Percentiles rank a stretch among this genome's conserved stretches.
Evolutionary conservation across 345 rosid species (phyloP).

Genomic region (Melaleuca quinquenervia): DNA sequence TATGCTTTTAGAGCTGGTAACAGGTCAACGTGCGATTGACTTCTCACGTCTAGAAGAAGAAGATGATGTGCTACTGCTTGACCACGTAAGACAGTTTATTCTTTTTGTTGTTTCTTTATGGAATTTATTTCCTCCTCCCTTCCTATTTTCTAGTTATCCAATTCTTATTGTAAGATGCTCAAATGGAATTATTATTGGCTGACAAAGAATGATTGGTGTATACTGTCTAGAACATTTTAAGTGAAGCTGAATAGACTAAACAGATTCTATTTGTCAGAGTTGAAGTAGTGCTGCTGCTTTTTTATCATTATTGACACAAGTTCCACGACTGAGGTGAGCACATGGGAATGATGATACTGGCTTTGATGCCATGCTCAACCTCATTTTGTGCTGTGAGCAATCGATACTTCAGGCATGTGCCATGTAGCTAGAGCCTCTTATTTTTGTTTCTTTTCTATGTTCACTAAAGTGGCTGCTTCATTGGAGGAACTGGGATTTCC

Average conservation of each 20-base stretch:
- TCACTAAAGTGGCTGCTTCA: not conserved
- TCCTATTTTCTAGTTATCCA: not conserved
- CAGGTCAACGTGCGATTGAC: constrained; percentile 98
- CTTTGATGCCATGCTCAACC: not conserved
- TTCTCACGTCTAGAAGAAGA: constrained; percentile 96
- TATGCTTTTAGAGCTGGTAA: constrained; percentile 94
- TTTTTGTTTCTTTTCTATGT: not conserved
- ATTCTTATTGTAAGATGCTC: not conserved
- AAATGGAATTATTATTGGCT: not conserved
- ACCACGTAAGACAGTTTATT: constrained; percentile 49
- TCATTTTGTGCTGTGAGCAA: not conserved
- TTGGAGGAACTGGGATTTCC: not conserved
- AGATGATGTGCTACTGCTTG: constrained; percentile 87
- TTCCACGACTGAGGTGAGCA: not conserved
- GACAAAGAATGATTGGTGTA: not conserved
- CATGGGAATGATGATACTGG: not conserved
- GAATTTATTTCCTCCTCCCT: not conserved
- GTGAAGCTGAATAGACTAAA: not conserved
- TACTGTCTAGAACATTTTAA: not conserved
- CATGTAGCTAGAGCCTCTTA: not conserved
- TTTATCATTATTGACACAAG: not conserved
- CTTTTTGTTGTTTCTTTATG: not conserved
- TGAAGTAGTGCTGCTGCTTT: not conserved
- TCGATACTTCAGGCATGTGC: not conserved
- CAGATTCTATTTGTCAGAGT: not conserved